Percentiles rank a stretch among this genome's conserved stretches.
phyloP scores from a whole-genome alignment of 139 green algal genomes.

The Raphidocelis subcapitata region DNA sequence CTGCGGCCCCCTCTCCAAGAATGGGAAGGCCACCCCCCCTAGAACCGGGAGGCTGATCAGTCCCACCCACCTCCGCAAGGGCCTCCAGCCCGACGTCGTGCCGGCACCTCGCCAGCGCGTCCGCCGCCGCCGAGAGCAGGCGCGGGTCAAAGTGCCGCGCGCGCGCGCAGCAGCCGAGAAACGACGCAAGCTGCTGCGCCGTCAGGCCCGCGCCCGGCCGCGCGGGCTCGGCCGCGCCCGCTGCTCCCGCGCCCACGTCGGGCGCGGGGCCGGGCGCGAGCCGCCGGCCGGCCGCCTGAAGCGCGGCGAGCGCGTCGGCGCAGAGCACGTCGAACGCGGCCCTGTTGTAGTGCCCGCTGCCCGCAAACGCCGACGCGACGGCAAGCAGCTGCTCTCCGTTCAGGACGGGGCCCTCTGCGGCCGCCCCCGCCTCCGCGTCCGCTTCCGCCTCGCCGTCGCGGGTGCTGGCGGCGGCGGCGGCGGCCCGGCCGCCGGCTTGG shows the following conservation, averaged over 20 bases:
- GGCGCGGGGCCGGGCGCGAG: too few relatives aligned
- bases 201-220: not conserved
- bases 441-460: too few relatives aligned
- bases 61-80: conserved; percentile 1
- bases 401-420: not conserved
- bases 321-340: conserved; percentile 3
- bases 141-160: conserved; percentile 9
- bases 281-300: too few relatives aligned
- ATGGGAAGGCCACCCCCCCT: too few relatives aligned
- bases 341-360: conserved; percentile 12
- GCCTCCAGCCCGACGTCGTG: not conserved
- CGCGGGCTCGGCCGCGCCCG: too few relatives aligned
- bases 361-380: conserved; percentile 13
- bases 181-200: not conserved
- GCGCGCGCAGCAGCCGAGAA: not conserved
- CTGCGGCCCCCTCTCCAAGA: too few relatives aligned
- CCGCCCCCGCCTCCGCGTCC: too few relatives aligned
- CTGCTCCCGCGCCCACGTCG: too few relatives aligned
- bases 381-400: conserved; percentile 1
- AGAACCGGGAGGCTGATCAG: too few relatives aligned
- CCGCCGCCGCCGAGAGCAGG: conserved; percentile 8
- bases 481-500: too few relatives aligned
- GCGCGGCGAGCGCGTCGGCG: too few relatives aligned
- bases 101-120: not conserved
- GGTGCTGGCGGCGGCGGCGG: too few relatives aligned